Conservation (phyloP, 192 early-diverging fungal species). For the Coemansia sp. region DNA sequence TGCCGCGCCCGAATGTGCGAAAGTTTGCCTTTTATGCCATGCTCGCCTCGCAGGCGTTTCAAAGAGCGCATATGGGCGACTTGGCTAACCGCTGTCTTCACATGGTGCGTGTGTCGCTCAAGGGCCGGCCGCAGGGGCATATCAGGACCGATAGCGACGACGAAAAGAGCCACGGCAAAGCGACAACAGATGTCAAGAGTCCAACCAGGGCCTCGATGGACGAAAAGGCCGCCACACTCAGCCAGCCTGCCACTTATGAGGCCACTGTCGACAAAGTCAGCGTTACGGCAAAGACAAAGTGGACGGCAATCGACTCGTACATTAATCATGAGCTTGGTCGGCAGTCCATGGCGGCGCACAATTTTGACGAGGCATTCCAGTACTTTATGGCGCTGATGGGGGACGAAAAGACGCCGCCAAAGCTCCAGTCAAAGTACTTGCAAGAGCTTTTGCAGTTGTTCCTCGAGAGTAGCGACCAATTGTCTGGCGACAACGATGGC, state of each 20-base stretch:
- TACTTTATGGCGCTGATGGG: constrained; percentile 81
- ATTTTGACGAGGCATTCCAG: constrained; percentile 72
- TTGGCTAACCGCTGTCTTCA: constrained; percentile 83
- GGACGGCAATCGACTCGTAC: constrained; percentile 76
- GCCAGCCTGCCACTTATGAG: not conserved
- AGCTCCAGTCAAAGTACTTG: constrained; percentile 55
- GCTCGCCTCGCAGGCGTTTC: constrained; percentile 82
- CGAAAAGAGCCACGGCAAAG: not conserved
- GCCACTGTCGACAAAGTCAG: not conserved
- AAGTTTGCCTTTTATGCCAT: constrained; percentile 92
- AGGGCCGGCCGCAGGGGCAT: not conserved
- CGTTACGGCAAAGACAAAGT: constrained; percentile 24
- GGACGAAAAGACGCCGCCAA: constrained; percentile 39
- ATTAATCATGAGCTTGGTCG: constrained; percentile 86
- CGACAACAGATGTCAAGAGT: not conserved
- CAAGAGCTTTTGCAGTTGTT: constrained; percentile 55
- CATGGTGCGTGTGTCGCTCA: constrained; percentile 43
- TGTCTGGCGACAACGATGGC: not conserved
- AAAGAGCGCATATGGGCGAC: constrained; percentile 71
- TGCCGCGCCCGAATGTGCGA: constrained; percentile 68
- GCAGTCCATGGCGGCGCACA: constrained; percentile 75
- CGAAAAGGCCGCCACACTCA: not conserved
- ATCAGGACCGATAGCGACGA: not conserved
- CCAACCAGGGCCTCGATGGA: not conserved
- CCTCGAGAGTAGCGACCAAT: constrained; percentile 32